Evolutionary conservation across 108 stramenopile species (phyloP).

Genomic region (Cyclotella baltica): DNA sequence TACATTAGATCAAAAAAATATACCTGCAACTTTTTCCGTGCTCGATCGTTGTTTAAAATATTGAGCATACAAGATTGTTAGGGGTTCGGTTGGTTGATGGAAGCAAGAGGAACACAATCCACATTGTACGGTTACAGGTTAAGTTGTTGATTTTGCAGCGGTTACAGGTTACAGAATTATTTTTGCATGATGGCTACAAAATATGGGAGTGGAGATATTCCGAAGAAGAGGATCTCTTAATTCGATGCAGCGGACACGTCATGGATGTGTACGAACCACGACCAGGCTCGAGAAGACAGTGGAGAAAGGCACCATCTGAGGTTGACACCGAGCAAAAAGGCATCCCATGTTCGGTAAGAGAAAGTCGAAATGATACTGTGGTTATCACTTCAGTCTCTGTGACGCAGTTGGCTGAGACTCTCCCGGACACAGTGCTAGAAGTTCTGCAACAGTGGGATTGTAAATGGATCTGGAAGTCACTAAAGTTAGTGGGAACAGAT

Average conservation of each 20-base stretch:
- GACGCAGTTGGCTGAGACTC: neutral
- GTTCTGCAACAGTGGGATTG: constrained; percentile 19
- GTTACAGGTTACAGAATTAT: too few species aligned
- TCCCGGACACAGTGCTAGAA: neutral
- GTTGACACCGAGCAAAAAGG: neutral
- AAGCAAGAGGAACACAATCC: too few species aligned
- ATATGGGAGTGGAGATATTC: neutral
- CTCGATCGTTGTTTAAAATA: too few species aligned
- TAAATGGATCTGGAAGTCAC: constrained; percentile 14
- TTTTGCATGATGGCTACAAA: constrained; percentile 2
- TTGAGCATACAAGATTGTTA: too few species aligned
- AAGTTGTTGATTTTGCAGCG: too few species aligned
- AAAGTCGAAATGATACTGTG: neutral
- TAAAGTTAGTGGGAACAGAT: neutral
- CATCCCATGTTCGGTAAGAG: neutral
- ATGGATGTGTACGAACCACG: neutral
- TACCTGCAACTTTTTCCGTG: too few species aligned
- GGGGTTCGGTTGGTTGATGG: too few species aligned
- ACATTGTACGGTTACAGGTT: too few species aligned
- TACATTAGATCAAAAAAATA: too few species aligned
- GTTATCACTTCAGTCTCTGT: neutral
- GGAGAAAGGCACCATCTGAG: neutral
- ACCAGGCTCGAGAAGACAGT: neutral
- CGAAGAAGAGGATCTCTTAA: neutral
- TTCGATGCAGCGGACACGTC: neutral